These are phyloP conservation scores for Rhodomyrtus tomentosa DNA, from an alignment of 345 rosid species.

Conservation along the genomic window DNA sequence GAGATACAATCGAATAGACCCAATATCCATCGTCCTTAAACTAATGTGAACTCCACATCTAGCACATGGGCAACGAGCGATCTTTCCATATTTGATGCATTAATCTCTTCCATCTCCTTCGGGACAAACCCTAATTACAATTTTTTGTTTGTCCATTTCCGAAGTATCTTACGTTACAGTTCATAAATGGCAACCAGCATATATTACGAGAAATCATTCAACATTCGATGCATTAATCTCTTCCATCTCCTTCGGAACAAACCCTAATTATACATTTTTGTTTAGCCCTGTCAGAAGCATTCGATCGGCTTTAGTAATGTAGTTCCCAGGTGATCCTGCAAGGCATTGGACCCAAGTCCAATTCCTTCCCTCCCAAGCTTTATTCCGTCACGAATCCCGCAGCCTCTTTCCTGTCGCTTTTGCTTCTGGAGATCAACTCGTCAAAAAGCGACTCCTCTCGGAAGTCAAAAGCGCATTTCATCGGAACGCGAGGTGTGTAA, in stretches of 20 bases:
- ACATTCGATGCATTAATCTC: not conserved
- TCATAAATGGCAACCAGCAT: not conserved
- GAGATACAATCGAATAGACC: not conserved
- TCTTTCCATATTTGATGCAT: not conserved
- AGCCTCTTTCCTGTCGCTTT: not conserved
- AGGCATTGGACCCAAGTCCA: not conserved
- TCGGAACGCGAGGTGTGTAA: not conserved
- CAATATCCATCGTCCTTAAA: not conserved
- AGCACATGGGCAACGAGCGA: not conserved
- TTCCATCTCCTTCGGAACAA: not conserved
- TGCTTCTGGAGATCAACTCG: not conserved
- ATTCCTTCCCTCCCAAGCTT: not conserved
- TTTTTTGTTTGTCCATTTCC: not conserved
- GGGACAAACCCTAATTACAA: not conserved
- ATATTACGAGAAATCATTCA: not conserved
- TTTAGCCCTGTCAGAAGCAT: accelerated
- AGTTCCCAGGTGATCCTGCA: not conserved
- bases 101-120: not conserved
- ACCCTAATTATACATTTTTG: no score
- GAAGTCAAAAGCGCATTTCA: not conserved
- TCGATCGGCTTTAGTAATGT: no score
- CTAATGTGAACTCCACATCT: not conserved
- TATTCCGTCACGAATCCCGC: not conserved
- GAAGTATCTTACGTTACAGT: not conserved
- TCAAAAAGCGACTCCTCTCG: not conserved